Percentiles rank a stretch among this genome's conserved stretches.
Evolutionary conservation across 116 monocot genomes (phyloP).

Genomic region (Phalaenopsis hybrid): DNA sequence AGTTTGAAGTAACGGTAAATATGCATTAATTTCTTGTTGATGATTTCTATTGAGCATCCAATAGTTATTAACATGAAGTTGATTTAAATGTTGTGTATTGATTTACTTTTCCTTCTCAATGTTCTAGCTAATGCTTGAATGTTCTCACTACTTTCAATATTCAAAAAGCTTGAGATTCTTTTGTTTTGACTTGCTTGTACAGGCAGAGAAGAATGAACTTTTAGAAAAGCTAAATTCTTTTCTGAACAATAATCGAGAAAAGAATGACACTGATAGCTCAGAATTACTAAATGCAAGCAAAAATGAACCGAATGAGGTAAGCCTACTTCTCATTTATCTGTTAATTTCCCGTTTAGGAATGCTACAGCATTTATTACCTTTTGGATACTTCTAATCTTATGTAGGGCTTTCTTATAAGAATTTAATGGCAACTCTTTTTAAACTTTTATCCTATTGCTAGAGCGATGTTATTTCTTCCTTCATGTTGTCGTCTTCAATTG

Average conservation of each 20-base stretch:
- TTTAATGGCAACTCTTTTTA: neutral
- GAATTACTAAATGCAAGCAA: constrained; percentile 15
- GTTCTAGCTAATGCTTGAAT: constrained; percentile 4
- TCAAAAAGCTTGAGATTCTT: neutral
- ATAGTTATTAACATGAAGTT: neutral
- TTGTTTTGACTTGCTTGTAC: constrained; percentile 14
- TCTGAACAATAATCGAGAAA: constrained; percentile 24
- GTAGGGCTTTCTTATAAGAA: neutral
- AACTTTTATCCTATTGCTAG: neutral
- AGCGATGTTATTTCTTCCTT: neutral
- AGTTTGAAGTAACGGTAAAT: constrained; percentile 57
- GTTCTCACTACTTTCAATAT: neutral
- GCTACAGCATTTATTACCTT: neutral
- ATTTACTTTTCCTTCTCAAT: neutral
- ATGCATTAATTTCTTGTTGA: neutral
- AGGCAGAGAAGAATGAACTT: constrained; percentile 65
- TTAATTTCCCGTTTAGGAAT: neutral
- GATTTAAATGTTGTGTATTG: constrained; percentile 3
- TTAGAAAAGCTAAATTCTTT: constrained; percentile 24
- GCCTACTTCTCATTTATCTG: neutral
- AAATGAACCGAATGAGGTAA: constrained; percentile 41
- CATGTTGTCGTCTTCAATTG: neutral
- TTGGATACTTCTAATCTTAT: neutral
- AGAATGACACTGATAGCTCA: constrained; percentile 19
- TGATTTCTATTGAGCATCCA: neutral